These are phyloP conservation scores for Ricinus communis DNA, from an alignment of 345 rosid species.

Conservation along the genomic window DNA sequence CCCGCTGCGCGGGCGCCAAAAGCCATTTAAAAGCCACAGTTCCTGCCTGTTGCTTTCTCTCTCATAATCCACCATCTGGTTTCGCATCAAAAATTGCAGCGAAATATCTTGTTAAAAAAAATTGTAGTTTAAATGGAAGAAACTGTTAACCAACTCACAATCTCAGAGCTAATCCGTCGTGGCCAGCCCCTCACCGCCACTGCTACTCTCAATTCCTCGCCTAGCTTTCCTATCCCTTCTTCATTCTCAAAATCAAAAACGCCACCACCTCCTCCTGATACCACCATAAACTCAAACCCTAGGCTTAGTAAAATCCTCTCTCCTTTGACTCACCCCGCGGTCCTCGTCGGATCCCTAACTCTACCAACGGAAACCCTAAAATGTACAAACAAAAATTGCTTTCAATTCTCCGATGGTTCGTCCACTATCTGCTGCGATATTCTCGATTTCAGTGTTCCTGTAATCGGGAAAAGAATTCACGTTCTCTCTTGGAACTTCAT, in stretches of 20 bases:
- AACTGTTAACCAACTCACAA: constrained; percentile 29
- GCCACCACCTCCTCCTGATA: constrained; percentile 1
- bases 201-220: constrained; percentile 38
- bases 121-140: too few species aligned
- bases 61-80: neutral
- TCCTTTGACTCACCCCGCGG: constrained; percentile 43
- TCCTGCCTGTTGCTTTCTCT: neutral
- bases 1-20: too few species aligned
- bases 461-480: constrained; percentile 45
- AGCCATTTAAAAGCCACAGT: constrained; percentile 1
- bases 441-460: constrained; percentile 35
- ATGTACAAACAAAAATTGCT: constrained; percentile 60
- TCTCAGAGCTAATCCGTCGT: constrained; percentile 50
- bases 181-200: constrained; percentile 55
- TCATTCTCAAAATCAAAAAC: constrained; percentile 13
- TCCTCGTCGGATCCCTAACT: constrained; percentile 58
- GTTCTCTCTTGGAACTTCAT: constrained; percentile 76
- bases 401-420: constrained; percentile 60
- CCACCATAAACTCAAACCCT: constrained; percentile 17
- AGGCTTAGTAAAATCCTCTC: constrained; percentile 33
- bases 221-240: constrained; percentile 11
- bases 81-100: neutral
- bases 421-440: constrained; percentile 76
- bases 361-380: constrained; percentile 51
- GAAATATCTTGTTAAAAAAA: too few species aligned